Evolutionary conservation across 441 rosid genomes (phyloP).

Genomic region (Pelargonium citronellum): DNA sequence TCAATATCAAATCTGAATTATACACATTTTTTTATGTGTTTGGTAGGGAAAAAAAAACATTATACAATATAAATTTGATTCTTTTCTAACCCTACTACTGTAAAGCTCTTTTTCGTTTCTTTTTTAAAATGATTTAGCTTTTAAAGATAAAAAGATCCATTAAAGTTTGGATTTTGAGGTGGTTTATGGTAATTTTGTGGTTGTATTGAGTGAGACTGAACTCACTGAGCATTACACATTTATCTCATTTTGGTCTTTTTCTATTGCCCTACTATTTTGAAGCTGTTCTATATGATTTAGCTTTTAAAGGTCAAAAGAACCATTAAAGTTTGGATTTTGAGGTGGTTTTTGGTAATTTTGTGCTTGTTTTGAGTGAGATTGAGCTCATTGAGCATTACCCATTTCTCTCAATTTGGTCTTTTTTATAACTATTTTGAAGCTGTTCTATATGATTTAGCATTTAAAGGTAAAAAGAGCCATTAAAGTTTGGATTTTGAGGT

Average conservation of each 20-base stretch:
- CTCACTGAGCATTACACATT: neutral
- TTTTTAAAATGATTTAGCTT: too few species aligned
- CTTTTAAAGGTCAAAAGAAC: neutral
- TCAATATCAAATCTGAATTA: neutral
- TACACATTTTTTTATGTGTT: neutral
- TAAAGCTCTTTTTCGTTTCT: neutral
- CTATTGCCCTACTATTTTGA: neutral
- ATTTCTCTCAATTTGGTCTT: neutral
- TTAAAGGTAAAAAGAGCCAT: neutral
- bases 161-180: neutral
- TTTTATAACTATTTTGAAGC: neutral
- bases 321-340: neutral
- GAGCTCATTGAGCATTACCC: neutral
- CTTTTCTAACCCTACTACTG: neutral
- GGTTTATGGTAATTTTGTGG: neutral
- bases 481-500: neutral
- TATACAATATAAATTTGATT: neutral
- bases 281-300: neutral
- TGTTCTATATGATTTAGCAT: neutral
- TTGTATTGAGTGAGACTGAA: neutral
- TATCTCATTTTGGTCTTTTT: neutral
- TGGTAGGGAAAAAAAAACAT: neutral
- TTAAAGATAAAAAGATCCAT: neutral
- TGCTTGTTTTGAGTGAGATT: neutral
- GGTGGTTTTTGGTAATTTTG: neutral